A percentile compares a stretch with the other conserved stretches of the same genome.
Evolutionary conservation across 2,329 filamentous ascomycete genomes (phyloP).

Genomic region (Myotisia sp.): DNA sequence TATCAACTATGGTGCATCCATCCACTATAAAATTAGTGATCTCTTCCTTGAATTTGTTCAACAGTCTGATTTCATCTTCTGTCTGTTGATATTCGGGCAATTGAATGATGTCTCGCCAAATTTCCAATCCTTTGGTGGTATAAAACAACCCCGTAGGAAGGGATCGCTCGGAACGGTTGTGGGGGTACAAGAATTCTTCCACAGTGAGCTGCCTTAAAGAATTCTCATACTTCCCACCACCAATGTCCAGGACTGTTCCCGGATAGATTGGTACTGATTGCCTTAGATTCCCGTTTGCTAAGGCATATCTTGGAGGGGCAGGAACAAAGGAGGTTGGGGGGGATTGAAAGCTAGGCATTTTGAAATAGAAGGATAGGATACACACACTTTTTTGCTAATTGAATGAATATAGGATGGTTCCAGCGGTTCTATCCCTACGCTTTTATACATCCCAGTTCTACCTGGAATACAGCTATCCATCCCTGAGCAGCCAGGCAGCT

Average conservation of each 20-base stretch:
- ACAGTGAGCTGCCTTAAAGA: constrained; percentile 1
- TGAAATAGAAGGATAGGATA: too few relatives aligned
- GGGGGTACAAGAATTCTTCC: not conserved
- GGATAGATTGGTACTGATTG: too few relatives aligned
- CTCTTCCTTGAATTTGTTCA: not conserved
- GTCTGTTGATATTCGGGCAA: constrained; percentile 4
- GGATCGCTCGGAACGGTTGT: not conserved
- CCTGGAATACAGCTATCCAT: too few relatives aligned
- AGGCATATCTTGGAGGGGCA: not conserved
- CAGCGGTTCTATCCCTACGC: too few relatives aligned
- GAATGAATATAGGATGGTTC: too few relatives aligned
- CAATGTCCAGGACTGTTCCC: constrained; percentile 9
- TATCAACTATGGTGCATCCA: constrained; percentile 3
- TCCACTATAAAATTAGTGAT: constrained; percentile 1
- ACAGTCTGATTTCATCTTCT: constrained; percentile 4
- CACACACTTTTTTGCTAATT: too few relatives aligned
- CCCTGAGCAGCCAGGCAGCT: too few relatives aligned
- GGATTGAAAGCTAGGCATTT: too few relatives aligned
- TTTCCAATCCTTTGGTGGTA: constrained; percentile 1
- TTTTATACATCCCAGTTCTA: too few relatives aligned
- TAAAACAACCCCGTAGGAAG: constrained; percentile 4
- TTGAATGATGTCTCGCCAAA: constrained; percentile 2
- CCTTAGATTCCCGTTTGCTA: not conserved
- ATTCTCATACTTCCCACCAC: not conserved
- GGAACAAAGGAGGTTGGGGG: too few relatives aligned